phyloP scores from a whole-genome alignment of 495 filamentous ascomycete species.

The Daldinia loculata region DNA sequence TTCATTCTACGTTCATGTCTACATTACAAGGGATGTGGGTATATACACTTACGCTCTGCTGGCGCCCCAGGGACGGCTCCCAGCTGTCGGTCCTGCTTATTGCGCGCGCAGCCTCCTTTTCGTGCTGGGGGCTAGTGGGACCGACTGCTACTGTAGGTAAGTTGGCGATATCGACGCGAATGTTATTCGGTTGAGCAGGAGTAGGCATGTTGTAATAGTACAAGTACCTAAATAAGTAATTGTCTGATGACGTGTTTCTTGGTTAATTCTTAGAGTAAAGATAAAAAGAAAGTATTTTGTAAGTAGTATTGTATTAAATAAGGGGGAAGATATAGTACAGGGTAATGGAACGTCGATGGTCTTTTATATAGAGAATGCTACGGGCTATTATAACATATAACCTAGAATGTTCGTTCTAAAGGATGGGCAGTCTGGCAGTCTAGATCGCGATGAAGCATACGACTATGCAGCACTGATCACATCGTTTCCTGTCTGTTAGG shows the following conservation, averaged over 20 bases:
- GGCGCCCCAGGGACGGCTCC: conserved; percentile 52
- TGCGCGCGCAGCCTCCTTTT: conserved; percentile 47
- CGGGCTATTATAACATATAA: background rate
- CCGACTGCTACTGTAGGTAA: conserved; percentile 16
- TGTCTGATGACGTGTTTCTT: conserved; percentile 1
- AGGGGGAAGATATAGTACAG: background rate
- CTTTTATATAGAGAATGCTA: conserved; percentile 15
- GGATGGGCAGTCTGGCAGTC: conserved; percentile 9
- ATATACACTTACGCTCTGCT: conserved; percentile 47
- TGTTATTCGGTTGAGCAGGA: conserved; percentile 15
- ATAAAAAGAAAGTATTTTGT: background rate
- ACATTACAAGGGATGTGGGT: background rate
- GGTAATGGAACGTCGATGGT: conserved; percentile 8
- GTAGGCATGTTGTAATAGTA: conserved; percentile 11
- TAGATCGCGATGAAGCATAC: conserved; percentile 41
- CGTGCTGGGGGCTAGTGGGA: conserved; percentile 37
- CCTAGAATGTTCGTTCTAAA: conserved; percentile 17
- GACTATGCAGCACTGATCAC: conserved; percentile 34
- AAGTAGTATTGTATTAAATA: conserved; percentile 4
- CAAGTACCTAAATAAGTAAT: no score
- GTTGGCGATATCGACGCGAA: conserved; percentile 25
- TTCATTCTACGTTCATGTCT: background rate
- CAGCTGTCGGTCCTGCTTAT: conserved; percentile 51
- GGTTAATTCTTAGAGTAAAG: no score
- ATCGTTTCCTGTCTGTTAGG: conserved; percentile 7